Evolutionary conservation across 2,329 filamentous ascomycete species (phyloP).

Genomic region (Cercospora sp.): DNA sequence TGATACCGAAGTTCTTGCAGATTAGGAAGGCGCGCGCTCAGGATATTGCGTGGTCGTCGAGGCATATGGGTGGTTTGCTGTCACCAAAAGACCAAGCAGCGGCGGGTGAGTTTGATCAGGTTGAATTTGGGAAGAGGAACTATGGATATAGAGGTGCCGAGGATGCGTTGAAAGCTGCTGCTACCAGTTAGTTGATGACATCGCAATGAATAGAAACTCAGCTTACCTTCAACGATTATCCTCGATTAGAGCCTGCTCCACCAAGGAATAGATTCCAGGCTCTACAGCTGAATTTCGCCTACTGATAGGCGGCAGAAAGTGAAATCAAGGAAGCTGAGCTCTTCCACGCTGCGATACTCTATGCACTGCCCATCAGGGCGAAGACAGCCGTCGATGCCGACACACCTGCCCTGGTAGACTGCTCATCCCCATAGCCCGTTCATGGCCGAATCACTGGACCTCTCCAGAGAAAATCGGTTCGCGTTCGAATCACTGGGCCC

Average conservation of each 20-base stretch:
- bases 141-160: conserved; percentile 16
- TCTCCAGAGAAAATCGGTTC: background rate
- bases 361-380: background rate
- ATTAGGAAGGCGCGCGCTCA: conserved; percentile 9
- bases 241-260: background rate
- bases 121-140: conserved; percentile 6
- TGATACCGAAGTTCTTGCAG: conserved; percentile 5
- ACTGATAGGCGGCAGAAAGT: background rate
- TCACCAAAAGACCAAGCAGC: background rate
- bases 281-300: background rate
- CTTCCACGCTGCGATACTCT: background rate
- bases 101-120: conserved; percentile 4
- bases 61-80: conserved; percentile 17
- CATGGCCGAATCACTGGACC: background rate
- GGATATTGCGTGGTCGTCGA: conserved; percentile 11
- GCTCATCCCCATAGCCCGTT: background rate
- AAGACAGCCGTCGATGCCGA: background rate
- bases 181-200: background rate
- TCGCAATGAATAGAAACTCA: background rate
- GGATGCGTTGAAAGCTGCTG: background rate
- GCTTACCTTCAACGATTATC: background rate
- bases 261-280: background rate
- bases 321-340: background rate
- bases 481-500: background rate
- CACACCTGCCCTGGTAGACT: background rate